These are phyloP conservation scores for Pisolithus microcarpus DNA, from an alignment of 768 basidiomycete genomes.

Conservation along the genomic window DNA sequence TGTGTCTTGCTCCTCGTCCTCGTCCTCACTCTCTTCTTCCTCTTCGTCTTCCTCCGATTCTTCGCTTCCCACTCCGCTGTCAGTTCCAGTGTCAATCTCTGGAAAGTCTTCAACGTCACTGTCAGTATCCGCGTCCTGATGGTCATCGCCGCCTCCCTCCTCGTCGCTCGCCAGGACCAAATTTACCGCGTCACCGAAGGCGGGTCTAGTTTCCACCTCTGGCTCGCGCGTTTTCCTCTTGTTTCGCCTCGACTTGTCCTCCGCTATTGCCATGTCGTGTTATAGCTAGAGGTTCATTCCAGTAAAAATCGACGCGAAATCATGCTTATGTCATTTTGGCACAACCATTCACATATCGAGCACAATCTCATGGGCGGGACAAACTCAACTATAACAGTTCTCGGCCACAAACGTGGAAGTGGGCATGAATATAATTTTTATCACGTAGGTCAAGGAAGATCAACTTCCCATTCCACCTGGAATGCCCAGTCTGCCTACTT, in stretches of 20 bases:
- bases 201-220: constrained; percentile 27
- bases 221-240: constrained; percentile 55
- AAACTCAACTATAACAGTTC: neutral
- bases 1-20: constrained; percentile 29
- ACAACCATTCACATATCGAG: too few relatives aligned
- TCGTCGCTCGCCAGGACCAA: constrained; percentile 76
- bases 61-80: constrained; percentile 28
- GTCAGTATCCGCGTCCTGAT: constrained; percentile 35
- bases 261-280: constrained; percentile 27
- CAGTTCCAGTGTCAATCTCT: constrained; percentile 51
- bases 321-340: too few relatives aligned
- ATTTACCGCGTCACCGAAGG: constrained; percentile 35
- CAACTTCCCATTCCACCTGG: constrained; percentile 32
- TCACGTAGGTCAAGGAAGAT: constrained; percentile 25
- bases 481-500: constrained; percentile 1
- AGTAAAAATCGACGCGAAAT: constrained; percentile 2
- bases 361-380: neutral
- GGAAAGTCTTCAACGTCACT: constrained; percentile 70
- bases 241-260: constrained; percentile 31
- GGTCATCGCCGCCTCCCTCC: constrained; percentile 37
- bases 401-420: neutral
- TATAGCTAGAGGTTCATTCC: too few relatives aligned
- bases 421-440: constrained; percentile 6
- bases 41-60: constrained; percentile 32
- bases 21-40: constrained; percentile 20